Evolutionary conservation across 176 grass and related monocot species (phyloP).

Genomic region (Pharus latifolius): DNA sequence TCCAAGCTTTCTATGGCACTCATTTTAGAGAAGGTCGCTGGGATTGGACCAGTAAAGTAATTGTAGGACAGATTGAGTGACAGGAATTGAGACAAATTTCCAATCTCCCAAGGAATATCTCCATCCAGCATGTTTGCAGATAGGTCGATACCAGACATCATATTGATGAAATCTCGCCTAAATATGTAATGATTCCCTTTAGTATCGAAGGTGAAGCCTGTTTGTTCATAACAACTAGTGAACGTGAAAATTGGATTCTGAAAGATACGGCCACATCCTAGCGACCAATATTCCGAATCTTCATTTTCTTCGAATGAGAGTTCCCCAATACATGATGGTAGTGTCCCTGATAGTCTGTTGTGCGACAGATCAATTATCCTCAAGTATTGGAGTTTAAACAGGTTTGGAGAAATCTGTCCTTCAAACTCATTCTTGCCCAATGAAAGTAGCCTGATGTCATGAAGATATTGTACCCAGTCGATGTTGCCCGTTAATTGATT

Average conservation of each 20-base stretch:
- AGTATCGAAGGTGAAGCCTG: background rate
- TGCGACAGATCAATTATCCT: background rate
- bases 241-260: too few relatives aligned
- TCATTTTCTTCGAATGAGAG: background rate
- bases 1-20: slow-evolving; percentile 9
- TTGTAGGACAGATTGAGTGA: slow-evolving; percentile 23
- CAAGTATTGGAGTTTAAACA: background rate
- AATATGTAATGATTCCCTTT: background rate
- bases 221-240: background rate
- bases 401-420: background rate
- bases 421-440: background rate
- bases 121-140: slow-evolving; percentile 5
- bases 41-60: background rate
- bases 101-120: slow-evolving; percentile 5
- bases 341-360: background rate
- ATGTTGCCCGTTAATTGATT: background rate
- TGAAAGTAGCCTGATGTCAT: background rate
- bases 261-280: too few relatives aligned
- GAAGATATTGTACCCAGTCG: background rate
- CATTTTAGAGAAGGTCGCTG: background rate
- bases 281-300: too few relatives aligned
- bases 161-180: background rate
- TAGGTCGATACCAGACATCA: background rate
- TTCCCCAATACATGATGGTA: slow-evolving; percentile 23
- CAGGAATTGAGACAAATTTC: background rate